Evolutionary conservation across 352 stramenopile genomes (phyloP), one percentile per base, ranked within the genome.

Genomic region (Thalassiosira exigua): DNA sequence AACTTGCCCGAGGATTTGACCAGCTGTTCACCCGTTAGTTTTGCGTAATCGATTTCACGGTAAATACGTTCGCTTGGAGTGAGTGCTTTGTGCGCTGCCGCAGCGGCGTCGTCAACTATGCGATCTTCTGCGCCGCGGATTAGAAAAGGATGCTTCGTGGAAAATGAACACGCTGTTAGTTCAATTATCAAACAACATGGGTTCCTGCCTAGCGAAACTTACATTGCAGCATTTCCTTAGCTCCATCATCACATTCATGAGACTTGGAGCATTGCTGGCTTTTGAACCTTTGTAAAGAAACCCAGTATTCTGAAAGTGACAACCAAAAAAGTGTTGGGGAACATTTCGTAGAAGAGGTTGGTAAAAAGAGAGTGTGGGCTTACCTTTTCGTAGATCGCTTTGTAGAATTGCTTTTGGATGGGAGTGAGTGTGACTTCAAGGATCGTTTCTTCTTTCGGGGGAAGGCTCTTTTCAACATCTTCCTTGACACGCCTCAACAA

Each of bases 201-300:
- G n/a, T n/a, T n/a, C n/a, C n/a, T n/a, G 39, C 12, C 12, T 48
- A 17, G 39, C n/a, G 12, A 17, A 4, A 69, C 69, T 82, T 46
- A 82, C 74, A 74, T 99, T 99, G 82, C 98, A 99, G 48, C 82
- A 91, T 90, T 99, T 99, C 62, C 97, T 92, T 50, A 99, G 91
- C 75, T 99, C 96, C 97, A 99, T 99, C 86, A 99, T 96, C 17
- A 99, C 96, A 81, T 99, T 99, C 85, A 99, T 98, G 30, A 99
- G 85, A 71, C 85, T 92, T 26, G 88, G 88, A 21, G 87, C 76
- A 76, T 93, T 93, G 52, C 77, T 90, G 44, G 87, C 81, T 51
- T 93, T 93, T 0, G 88, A 50, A 9, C 87, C 87, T 69, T 91
- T 92, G 66, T 90, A 93, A 26, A 93, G 64, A 73, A 93, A 93